Percentiles rank a stretch among this genome's conserved stretches.
These are phyloP conservation scores for Galium porrigens DNA, from an alignment of 305 asterid species.

Conservation along the genomic window DNA sequence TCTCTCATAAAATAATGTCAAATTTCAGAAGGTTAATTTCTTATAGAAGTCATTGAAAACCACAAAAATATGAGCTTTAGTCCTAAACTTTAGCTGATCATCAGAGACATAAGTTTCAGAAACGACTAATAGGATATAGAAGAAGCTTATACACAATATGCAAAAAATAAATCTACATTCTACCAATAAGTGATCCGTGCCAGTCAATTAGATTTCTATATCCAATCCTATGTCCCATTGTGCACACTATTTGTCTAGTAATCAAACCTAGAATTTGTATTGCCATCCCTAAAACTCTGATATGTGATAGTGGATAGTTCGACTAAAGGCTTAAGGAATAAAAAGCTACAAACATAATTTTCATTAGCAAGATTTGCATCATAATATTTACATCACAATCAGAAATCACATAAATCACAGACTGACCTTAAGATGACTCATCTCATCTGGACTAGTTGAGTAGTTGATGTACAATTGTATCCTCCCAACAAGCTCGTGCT, in stretches of 20 bases:
- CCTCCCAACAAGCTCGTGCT: slow-evolving; percentile 88
- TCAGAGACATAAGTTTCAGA: background rate
- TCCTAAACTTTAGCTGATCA: background rate
- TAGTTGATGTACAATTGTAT: slow-evolving; percentile 54
- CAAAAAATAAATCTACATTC: background rate
- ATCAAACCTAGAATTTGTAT: too few species aligned
- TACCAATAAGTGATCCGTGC: background rate
- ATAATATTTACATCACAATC: background rate
- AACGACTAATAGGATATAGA: background rate
- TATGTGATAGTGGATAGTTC: background rate
- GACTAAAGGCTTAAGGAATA: background rate
- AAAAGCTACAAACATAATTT: background rate
- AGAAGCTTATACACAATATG: slow-evolving; percentile 1
- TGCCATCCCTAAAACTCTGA: too few species aligned
- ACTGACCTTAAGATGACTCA: slow-evolving; percentile 47
- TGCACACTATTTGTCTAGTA: background rate
- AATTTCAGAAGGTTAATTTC: background rate
- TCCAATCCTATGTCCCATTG: background rate
- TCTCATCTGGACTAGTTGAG: slow-evolving; percentile 60
- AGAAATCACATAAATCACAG: background rate
- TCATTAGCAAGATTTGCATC: background rate
- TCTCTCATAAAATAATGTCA: slow-evolving; percentile 3
- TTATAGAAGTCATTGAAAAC: background rate
- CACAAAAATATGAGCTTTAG: background rate
- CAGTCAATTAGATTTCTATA: background rate